Evolutionary conservation across 2,329 filamentous ascomycete species (phyloP).

Genomic region (Ceratocystis papillata): DNA sequence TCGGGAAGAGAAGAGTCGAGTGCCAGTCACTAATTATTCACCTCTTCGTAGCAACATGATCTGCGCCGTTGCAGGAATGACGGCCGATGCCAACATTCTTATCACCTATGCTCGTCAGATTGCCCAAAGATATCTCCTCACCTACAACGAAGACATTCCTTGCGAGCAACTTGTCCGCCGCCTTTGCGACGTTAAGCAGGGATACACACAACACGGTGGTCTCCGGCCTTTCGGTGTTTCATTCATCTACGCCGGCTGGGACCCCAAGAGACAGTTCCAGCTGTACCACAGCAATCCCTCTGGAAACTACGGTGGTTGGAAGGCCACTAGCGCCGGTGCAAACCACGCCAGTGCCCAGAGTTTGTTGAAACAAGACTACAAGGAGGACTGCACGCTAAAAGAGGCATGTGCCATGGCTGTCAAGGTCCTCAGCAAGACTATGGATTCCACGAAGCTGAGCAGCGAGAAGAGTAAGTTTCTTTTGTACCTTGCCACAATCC

Average conservation of each 20-base stretch:
- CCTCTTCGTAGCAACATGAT: conserved; percentile 79
- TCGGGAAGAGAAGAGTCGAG: not conserved
- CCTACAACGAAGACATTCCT: conserved; percentile 99
- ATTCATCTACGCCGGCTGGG: conserved; percentile 98
- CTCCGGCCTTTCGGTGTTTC: conserved; percentile 96
- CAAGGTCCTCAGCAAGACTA: conserved; percentile 98
- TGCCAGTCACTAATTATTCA: not conserved
- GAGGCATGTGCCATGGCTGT: conserved; percentile 96
- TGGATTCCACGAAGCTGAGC: conserved; percentile 98
- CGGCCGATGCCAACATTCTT: conserved; percentile 97
- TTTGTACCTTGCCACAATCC: not conserved
- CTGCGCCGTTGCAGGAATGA: conserved; percentile 97
- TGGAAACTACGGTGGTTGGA: conserved; percentile 98
- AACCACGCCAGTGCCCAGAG: conserved; percentile 98
- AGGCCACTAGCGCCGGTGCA: conserved; percentile 92
- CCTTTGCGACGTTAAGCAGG: conserved; percentile 96
- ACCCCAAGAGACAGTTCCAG: conserved; percentile 92
- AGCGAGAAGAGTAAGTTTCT: conserved; percentile 88
- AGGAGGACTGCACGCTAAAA: conserved; percentile 91
- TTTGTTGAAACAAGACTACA: conserved; percentile 97
- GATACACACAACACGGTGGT: conserved; percentile 97
- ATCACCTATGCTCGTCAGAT: conserved; percentile 99
- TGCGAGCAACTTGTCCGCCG: conserved; percentile 96
- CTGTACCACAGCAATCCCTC: conserved; percentile 98
- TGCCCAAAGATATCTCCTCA: conserved; percentile 93